These are phyloP conservation scores for Excoecaria agallocha DNA, from an alignment of 345 rosid species.

Conservation along the genomic window DNA sequence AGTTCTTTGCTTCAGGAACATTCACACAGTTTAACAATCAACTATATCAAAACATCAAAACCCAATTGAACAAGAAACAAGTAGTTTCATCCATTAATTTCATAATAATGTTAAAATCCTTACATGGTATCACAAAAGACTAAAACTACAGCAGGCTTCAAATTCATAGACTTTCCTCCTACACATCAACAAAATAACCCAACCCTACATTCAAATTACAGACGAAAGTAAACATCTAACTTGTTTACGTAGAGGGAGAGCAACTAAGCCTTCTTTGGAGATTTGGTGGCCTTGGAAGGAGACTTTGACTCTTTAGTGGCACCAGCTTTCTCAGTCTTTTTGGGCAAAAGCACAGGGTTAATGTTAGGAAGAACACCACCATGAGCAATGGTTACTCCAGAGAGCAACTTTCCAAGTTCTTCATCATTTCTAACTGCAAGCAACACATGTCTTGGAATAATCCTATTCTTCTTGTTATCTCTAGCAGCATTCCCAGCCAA, in stretches of 20 bases:
- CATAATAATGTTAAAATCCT: neutral
- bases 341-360: constrained; percentile 66
- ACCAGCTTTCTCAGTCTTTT: constrained; percentile 44
- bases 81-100: constrained; percentile 7
- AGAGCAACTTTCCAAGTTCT: constrained; percentile 29
- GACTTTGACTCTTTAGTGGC: constrained; percentile 52
- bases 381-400: constrained; percentile 27
- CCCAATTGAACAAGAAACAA: neutral
- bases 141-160: too few relatives aligned
- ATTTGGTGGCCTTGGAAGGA: constrained; percentile 61
- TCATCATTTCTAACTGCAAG: constrained; percentile 40
- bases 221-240: neutral
- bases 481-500: constrained; percentile 46
- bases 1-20: neutral
- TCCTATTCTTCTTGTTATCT: constrained; percentile 38
- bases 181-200: neutral
- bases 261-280: constrained; percentile 57
- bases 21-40: neutral
- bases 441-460: constrained; percentile 38
- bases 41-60: neutral
- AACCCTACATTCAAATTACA: neutral
- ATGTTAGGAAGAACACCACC: constrained; percentile 35
- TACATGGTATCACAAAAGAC: neutral
- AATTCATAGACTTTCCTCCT: neutral
- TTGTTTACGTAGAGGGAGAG: neutral